phyloP scores from a whole-genome alignment of 805 yeast genomes.

The Lipomyces yamadae region DNA sequence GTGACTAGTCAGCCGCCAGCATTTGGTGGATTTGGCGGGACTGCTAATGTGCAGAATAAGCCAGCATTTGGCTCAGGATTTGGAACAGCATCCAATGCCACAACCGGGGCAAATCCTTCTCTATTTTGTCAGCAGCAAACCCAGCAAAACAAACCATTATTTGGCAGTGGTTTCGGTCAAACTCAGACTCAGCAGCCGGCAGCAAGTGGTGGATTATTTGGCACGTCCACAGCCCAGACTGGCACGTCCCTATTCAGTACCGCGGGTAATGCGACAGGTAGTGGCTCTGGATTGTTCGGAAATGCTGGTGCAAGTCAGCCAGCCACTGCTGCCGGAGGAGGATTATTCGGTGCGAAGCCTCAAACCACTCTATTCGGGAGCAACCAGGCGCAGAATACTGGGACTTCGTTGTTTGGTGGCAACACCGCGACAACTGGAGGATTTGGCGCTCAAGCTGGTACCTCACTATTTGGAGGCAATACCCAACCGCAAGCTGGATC shows the following conservation, averaged over 20 bases:
- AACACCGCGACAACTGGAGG: conserved; percentile 48
- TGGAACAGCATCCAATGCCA: conserved; percentile 42
- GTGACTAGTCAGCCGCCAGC: conserved; percentile 32
- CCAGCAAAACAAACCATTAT: conserved; percentile 26
- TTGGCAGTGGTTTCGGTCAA: conserved; percentile 33
- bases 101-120: conserved; percentile 22
- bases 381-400: conserved; percentile 22
- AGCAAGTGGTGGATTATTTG: conserved; percentile 49
- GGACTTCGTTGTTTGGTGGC: conserved; percentile 37
- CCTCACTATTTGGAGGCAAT: conserved; percentile 32
- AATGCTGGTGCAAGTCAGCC: conserved; percentile 24
- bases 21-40: conserved; percentile 41
- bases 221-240: conserved; percentile 39
- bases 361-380: conserved; percentile 39
- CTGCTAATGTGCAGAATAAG: conserved; percentile 34
- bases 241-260: conserved; percentile 41
- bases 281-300: conserved; percentile 39
- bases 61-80: conserved; percentile 42
- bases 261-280: conserved; percentile 39
- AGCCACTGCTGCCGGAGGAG: conserved; percentile 34
- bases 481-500: conserved; percentile 31
- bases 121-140: conserved; percentile 37
- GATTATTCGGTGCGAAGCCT: conserved; percentile 44
- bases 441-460: conserved; percentile 47
- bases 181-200: conserved; percentile 21